Evolutionary conservation across 2,329 filamentous ascomycete species (phyloP).

Genomic region (Hypocrella siamensis): DNA sequence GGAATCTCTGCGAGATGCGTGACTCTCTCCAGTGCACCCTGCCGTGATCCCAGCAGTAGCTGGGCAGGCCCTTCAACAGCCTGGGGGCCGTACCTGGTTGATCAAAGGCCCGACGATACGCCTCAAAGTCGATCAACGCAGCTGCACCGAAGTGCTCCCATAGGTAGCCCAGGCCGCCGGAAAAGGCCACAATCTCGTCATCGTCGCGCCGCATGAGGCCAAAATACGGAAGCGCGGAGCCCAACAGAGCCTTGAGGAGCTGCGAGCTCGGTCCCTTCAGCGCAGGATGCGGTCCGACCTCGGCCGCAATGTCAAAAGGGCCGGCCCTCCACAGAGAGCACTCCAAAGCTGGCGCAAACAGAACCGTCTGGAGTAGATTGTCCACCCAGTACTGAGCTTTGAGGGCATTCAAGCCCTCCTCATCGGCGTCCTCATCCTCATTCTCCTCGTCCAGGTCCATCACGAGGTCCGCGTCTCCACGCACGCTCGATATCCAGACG

Average conservation of each 20-base stretch:
- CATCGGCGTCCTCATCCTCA: no score
- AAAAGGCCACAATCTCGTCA: not conserved
- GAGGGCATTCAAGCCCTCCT: not conserved
- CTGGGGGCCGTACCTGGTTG: not conserved
- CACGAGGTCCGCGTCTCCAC: no score
- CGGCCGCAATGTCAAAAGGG: slow-evolving; percentile 8
- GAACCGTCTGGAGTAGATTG: slow-evolving; percentile 7
- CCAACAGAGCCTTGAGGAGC: slow-evolving; percentile 4
- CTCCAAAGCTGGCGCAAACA: slow-evolving; percentile 8
- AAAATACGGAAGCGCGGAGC: not conserved
- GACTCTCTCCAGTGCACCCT: not conserved
- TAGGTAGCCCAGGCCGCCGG: not conserved
- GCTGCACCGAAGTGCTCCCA: not conserved
- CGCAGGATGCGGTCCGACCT: slow-evolving; percentile 22
- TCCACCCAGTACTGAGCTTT: slow-evolving; percentile 5
- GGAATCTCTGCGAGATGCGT: not conserved
- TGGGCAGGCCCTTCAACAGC: not conserved
- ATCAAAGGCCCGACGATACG: no score
- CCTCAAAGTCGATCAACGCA: not conserved
- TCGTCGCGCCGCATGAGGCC: not conserved
- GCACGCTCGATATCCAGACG: not conserved
- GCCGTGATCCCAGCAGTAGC: slow-evolving; percentile 1
- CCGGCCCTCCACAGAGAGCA: slow-evolving; percentile 1
- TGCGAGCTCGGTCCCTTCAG: slow-evolving; percentile 23
- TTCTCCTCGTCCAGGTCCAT: no score